A percentile compares a stretch with the other conserved stretches of the same genome.
phyloP scores from a whole-genome alignment of 2,329 filamentous ascomycete species.

The Ophiocordyceps camponoti-floridani region DNA sequence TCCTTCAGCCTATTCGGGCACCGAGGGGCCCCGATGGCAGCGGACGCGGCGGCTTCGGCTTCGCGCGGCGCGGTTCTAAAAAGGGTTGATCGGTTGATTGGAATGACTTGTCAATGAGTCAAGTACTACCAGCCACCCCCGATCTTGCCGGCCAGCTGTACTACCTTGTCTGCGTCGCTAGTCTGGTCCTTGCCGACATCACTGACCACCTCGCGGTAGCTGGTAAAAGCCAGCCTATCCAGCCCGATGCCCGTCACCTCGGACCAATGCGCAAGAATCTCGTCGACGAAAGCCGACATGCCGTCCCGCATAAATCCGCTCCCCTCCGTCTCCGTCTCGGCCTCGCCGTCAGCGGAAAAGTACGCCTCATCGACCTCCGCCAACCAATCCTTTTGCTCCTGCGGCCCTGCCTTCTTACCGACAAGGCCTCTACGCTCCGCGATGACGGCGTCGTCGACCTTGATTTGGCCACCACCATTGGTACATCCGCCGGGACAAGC shows the following conservation, averaged over 20 bases:
- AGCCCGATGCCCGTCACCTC: slow-evolving; percentile 49
- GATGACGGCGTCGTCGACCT: slow-evolving; percentile 60
- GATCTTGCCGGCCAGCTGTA: slow-evolving; percentile 75
- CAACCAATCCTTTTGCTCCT: slow-evolving; percentile 77
- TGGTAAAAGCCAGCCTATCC: slow-evolving; percentile 64
- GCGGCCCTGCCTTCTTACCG: slow-evolving; percentile 41
- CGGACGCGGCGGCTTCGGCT: slow-evolving; percentile 63
- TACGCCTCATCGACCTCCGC: slow-evolving; percentile 76
- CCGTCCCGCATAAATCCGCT: slow-evolving; percentile 34
- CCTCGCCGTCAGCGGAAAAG: slow-evolving; percentile 56
- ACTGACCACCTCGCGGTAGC: slow-evolving; percentile 81
- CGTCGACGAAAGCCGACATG: slow-evolving; percentile 48
- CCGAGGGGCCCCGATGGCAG: slow-evolving; percentile 64
- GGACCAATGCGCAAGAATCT: slow-evolving; percentile 62
- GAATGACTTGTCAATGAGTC: slow-evolving; percentile 6
- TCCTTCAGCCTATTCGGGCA: slow-evolving; percentile 51
- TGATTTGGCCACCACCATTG: slow-evolving; percentile 91
- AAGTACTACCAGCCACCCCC: slow-evolving; percentile 86
- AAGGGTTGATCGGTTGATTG: slow-evolving; percentile 11
- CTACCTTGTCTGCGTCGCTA: slow-evolving; percentile 62
- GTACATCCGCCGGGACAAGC: slow-evolving; percentile 97
- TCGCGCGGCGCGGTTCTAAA: slow-evolving; percentile 41
- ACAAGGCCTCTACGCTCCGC: slow-evolving; percentile 26
- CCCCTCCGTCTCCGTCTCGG: slow-evolving; percentile 13
- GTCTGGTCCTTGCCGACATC: slow-evolving; percentile 68